A percentile compares a stretch with the other conserved stretches of the same genome.
Conservation (phyloP, 345 rosid species). For the Streptanthus diversifolius region DNA sequence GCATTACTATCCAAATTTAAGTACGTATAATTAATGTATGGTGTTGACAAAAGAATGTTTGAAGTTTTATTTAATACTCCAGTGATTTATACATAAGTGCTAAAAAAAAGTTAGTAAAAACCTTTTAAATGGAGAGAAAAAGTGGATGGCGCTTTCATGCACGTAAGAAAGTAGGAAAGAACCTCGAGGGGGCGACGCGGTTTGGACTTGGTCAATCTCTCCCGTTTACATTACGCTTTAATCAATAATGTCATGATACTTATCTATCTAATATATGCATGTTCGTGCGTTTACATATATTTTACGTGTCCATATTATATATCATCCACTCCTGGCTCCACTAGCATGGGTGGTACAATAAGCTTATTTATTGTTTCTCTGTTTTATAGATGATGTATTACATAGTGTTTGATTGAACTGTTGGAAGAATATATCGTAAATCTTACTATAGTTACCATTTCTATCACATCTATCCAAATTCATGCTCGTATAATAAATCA, state of each 20-base stretch:
- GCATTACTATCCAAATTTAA: not conserved
- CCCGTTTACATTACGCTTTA: conserved; percentile 26
- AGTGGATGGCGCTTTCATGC: conserved; percentile 33
- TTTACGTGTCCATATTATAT: conserved; percentile 17
- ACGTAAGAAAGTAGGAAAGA: conserved; percentile 16
- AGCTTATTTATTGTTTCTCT: not conserved
- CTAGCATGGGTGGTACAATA: conserved; percentile 14
- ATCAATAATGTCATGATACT: conserved; percentile 9
- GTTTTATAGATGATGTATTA: not conserved
- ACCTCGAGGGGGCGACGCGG: conserved; percentile 29
- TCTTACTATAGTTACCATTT: not conserved
- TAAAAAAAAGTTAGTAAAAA: not conserved
- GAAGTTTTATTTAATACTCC: not conserved
- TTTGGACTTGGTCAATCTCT: conserved; percentile 29
- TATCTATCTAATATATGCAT: not conserved
- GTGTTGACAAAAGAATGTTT: not conserved
- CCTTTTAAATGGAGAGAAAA: not conserved
- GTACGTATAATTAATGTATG: not conserved
- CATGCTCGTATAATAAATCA: not conserved
- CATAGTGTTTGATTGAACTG: not conserved
- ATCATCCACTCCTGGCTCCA: conserved; percentile 34
- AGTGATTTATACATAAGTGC: not conserved
- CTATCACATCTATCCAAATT: not conserved
- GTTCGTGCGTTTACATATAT: not conserved
- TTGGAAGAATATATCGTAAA: not conserved